These are phyloP conservation scores for Didymellaceae sp. DNA, from an alignment of 2,329 filamentous ascomycete genomes.

Conservation along the genomic window DNA sequence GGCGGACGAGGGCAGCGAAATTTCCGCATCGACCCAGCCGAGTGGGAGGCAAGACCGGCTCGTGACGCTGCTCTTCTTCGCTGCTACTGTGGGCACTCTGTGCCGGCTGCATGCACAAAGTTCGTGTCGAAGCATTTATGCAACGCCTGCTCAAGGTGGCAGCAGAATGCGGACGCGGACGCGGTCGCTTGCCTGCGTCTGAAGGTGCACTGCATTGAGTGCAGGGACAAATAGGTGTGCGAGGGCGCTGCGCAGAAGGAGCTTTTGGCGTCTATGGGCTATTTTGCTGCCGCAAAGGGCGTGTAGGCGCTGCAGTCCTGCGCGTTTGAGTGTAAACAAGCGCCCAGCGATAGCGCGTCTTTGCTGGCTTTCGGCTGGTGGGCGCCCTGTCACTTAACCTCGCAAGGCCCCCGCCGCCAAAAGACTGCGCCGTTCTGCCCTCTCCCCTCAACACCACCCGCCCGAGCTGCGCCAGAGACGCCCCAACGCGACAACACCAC, in stretches of 20 bases:
- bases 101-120: slow-evolving; percentile 8
- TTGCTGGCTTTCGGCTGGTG: not conserved
- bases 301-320: not conserved
- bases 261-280: not conserved
- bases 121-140: slow-evolving; percentile 4
- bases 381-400: slow-evolving; percentile 19
- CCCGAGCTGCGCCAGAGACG: slow-evolving; percentile 7
- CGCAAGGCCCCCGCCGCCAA: not conserved
- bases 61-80: slow-evolving; percentile 4
- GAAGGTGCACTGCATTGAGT: not conserved
- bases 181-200: not conserved
- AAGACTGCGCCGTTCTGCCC: slow-evolving; percentile 5
- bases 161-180: not conserved
- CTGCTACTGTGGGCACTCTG: slow-evolving; percentile 20
- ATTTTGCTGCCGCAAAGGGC: not conserved
- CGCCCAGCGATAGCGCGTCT: slow-evolving; percentile 5
- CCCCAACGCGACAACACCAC: not conserved
- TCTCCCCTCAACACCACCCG: slow-evolving; percentile 13
- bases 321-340: slow-evolving; percentile 4
- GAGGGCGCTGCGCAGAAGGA: not conserved
- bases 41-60: not conserved
- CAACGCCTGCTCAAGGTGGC: not conserved
- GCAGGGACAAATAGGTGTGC: not conserved
- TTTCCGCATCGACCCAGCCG: not conserved
- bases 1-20: not conserved